Base-by-base conservation (phyloP, 345 rosid species). In the Heritiera littoralis region DNA sequence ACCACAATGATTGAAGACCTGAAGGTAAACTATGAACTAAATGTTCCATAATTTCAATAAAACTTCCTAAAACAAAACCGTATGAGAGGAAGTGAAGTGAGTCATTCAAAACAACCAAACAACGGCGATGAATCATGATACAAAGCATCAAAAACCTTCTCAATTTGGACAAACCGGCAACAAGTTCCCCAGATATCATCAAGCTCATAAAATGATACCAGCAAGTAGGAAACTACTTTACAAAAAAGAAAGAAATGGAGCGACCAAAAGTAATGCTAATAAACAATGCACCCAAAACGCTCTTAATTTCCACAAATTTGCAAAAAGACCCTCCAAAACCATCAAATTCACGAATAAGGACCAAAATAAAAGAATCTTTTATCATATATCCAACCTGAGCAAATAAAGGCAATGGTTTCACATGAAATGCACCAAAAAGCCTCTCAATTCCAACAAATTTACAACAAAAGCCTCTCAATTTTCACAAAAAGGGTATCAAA, bases 41-140 rank as follows among this genome's bases (percentile, higher is more conserved):
- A 61, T 23, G 2, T 60, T 11, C 38, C 15, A 23, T 60, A 60
- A 60, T 23, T 9, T 23, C 10, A 5, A 18, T 55, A 18, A 43
- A 15, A 65, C 73, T 5, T 23, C 73, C 7, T 4, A 69, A 69
- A 46, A 13, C 28, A 46, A 69, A 46, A 2, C 2, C 56, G 0
- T 45, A 48, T 9, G 4, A 35, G 17, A 18, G 54, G 5, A 23
- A 23, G 28, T 23, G 28, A 20, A 2, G 3, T 14, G 15, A 15
- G 15, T 70, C 58, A 28, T 17, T 49, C 75, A 43, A 51, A 71
- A 49, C 58, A 70, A 51, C 58, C 75, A 71, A 73, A 52, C 14
- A 52, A 73, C 9, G 64, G 64, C 76, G 38, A 54, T 4, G 49
- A 28, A 73, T 40, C 64, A 54, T 17, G 18, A 54, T 38, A 35